Base-by-base conservation (phyloP, 2,329 filamentous ascomycete species). In the Sordariomycetes sp. region DNA sequence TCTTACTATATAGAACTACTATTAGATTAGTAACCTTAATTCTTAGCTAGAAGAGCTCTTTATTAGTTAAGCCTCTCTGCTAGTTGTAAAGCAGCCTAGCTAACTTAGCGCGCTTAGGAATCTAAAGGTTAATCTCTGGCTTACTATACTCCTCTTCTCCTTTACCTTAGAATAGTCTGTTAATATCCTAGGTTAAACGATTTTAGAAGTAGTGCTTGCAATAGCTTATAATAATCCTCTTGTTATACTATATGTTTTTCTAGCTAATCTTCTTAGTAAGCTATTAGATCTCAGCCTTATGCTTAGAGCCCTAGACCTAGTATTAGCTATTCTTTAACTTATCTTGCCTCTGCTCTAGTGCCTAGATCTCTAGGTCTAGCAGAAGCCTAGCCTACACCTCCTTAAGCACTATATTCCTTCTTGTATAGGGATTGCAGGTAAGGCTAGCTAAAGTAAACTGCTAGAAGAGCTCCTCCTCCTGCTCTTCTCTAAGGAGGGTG, bases 131-230 rank as follows among this genome's bases (percentile, higher is more conserved):
- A 25, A 65, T 63, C 3, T 37, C 35, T 12, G 60, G 64, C 40
- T 64, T 55, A 11, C 20, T n/a, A 43, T 65, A 66, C 57, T 66
- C 59, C 34, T 65, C 62, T 46, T 60, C 54, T 55, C 60, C 62
- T 58, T 67, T 55, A 43, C 58, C 62, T 20, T 46, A 60, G 14
- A 60, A 61, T 54, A 64, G 56, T 24, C 59, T 61, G 58, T 70
- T 60, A 32, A 71, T 67, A 40, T 70, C 67, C 64, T 57, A 64
- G 35, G 62, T 68, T 3, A 60, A 60, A 48, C 56, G 59, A 58
- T 67, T 58, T 46, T 67, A 64, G 54, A 69, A 70, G 55, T 69
- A 69, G 60, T 68, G 52, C 56, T 66, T 46, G 28, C 59, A 57
- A 54, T 70, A 14, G 52, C 28, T 54, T 37, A 14, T 54, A 54